phyloP scores from a whole-genome alignment of 805 yeast species.

The Candida nanaspora region DNA sequence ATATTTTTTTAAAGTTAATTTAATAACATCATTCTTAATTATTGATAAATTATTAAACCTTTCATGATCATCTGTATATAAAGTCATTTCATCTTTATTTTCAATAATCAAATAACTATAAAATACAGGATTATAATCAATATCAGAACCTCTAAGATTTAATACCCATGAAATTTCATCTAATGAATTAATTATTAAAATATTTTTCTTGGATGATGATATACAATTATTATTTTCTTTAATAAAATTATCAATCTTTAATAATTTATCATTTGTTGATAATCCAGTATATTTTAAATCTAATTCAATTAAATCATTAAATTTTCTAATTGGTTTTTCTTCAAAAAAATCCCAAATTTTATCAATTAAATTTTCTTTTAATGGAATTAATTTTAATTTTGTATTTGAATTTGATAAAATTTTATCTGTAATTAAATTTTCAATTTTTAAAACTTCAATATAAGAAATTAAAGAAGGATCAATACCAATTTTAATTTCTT shows the following conservation, averaged over 20 bases:
- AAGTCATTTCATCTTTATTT: constrained; percentile 26
- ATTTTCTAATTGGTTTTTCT: constrained; percentile 49
- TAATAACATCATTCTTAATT: constrained; percentile 33
- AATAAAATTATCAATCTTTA: constrained; percentile 33
- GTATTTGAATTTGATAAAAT: constrained; percentile 10
- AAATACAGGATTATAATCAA: constrained; percentile 48
- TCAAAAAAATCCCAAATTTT: constrained; percentile 50
- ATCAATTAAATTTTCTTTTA: constrained; percentile 42
- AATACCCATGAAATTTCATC: constrained; percentile 92
- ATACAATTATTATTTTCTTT: constrained; percentile 19
- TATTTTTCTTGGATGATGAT: too few relatives aligned
- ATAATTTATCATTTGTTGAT: constrained; percentile 48
- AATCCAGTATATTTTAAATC: constrained; percentile 59
- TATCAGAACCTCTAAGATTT: constrained; percentile 60
- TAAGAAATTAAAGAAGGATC: constrained; percentile 45
- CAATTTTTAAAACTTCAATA: constrained; percentile 25
- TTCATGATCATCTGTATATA: constrained; percentile 35
- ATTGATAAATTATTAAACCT: constrained; percentile 32
- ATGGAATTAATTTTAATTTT: constrained; percentile 36
- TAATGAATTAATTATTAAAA: constrained; percentile 38
- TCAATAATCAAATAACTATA: constrained; percentile 44
- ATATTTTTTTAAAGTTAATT: constrained; percentile 38
- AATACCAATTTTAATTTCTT: constrained; percentile 28
- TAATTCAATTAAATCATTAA: constrained; percentile 43
- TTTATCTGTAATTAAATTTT: constrained; percentile 24